Percentiles rank a stretch among this genome's conserved stretches.
These are phyloP conservation scores for Ceratocystiopsis brevicomis DNA, from an alignment of 2,329 filamentous ascomycete genomes.

Conservation along the genomic window DNA sequence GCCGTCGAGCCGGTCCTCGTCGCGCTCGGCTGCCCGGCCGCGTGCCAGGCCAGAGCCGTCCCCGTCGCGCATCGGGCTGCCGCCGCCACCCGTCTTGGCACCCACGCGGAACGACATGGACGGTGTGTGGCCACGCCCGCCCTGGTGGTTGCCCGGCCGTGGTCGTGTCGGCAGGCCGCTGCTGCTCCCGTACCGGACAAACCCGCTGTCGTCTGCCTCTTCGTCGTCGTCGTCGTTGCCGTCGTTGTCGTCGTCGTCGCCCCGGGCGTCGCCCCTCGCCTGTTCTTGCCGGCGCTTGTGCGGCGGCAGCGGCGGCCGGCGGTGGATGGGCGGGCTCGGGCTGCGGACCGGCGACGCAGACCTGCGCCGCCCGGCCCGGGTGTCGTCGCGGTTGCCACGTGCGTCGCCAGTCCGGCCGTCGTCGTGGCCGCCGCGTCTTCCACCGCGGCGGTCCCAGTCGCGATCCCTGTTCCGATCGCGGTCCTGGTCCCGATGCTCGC, in stretches of 20 bases:
- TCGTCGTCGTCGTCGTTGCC: neutral
- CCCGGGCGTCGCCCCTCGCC: too few species aligned
- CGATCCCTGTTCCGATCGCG: slow-evolving; percentile 4
- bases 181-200: neutral
- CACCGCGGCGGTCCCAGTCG: slow-evolving; percentile 1
- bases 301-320: too few species aligned
- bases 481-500: neutral
- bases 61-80: slow-evolving; percentile 8
- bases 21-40: slow-evolving; percentile 24
- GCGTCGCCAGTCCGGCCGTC: neutral
- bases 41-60: slow-evolving; percentile 36
- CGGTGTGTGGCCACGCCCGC: neutral
- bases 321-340: too few species aligned
- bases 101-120: slow-evolving; percentile 8
- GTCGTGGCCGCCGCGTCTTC: slow-evolving; percentile 1
- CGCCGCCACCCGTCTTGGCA: neutral
- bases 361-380: neutral
- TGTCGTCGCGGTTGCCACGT: neutral
- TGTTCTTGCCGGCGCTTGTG: neutral
- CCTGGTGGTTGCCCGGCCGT: neutral
- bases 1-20: slow-evolving; percentile 31
- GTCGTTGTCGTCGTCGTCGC: too few species aligned
- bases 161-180: slow-evolving; percentile 5
- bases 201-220: neutral
- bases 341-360: neutral